These are phyloP conservation scores for Boletus semigastroideus DNA, from an alignment of 1,284 basidiomycete genomes.

Conservation along the genomic window DNA sequence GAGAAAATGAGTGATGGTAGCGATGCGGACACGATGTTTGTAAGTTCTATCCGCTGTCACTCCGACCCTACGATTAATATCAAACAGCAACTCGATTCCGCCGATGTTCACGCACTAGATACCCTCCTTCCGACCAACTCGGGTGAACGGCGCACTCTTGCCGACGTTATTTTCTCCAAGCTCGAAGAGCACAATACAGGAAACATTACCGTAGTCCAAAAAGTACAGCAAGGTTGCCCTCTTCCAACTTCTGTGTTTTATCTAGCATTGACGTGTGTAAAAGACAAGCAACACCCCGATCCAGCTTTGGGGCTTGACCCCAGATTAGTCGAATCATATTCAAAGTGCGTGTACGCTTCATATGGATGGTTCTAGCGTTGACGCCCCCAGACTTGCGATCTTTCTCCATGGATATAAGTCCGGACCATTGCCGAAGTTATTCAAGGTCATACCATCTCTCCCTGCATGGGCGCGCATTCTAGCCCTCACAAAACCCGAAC, in stretches of 20 bases:
- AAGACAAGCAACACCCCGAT: conserved; percentile 71
- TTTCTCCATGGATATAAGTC: conserved; percentile 93
- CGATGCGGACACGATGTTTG: conserved; percentile 60
- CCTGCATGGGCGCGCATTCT: conserved; percentile 96
- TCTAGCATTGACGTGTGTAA: neutral
- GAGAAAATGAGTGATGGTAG: conserved; percentile 49
- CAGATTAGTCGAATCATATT: conserved; percentile 95
- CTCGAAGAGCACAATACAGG: conserved; percentile 62
- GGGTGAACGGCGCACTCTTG: conserved; percentile 80
- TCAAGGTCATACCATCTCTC: conserved; percentile 97
- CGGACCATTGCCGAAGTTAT: conserved; percentile 93
- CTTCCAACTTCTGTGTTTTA: neutral
- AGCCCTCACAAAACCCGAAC: conserved; percentile 88
- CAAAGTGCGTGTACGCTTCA: conserved; percentile 60
- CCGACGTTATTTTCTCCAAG: conserved; percentile 95
- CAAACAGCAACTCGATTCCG: conserved; percentile 83
- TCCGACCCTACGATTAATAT: conserved; percentile 15
- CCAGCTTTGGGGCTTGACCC: conserved; percentile 93
- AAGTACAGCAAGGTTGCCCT: conserved; percentile 53
- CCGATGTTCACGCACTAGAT: conserved; percentile 83
- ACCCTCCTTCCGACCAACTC: conserved; percentile 72
- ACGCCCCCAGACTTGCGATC: conserved; percentile 63
- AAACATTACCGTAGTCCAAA: conserved; percentile 53
- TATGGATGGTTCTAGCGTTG: neutral
- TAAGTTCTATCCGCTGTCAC: conserved; percentile 36